phyloP scores from a whole-genome alignment of 2,329 filamentous ascomycete species.

The Neodidymelliopsis sp. region DNA sequence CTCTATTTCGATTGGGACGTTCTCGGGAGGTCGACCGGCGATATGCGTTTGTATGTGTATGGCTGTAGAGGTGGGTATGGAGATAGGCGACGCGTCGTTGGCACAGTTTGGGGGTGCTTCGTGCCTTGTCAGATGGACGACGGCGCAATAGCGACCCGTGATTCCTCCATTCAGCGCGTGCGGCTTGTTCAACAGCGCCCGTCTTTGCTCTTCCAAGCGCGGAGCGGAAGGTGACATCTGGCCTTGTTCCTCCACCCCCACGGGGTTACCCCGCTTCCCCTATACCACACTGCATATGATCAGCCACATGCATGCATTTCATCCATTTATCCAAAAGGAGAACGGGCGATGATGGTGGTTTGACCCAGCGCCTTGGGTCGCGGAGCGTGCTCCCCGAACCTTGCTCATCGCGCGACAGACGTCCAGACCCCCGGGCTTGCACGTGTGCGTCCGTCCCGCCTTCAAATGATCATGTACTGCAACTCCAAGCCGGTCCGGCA shows the following conservation, averaged over 20 bases:
- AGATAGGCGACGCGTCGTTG: constrained; percentile 12
- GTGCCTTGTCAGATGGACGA: neutral
- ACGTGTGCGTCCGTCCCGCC: constrained; percentile 25
- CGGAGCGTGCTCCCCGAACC: constrained; percentile 31
- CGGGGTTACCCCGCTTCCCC: constrained; percentile 15
- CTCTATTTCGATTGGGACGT: neutral
- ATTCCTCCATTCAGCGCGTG: constrained; percentile 9
- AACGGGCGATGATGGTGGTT: constrained; percentile 25
- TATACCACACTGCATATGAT: constrained; percentile 14
- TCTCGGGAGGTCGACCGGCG: too few species aligned
- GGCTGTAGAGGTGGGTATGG: constrained; percentile 2
- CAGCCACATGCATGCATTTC: constrained; percentile 14
- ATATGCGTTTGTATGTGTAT: neutral
- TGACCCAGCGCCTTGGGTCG: constrained; percentile 31
- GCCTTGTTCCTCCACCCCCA: constrained; percentile 10
- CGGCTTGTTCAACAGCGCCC: constrained; percentile 1
- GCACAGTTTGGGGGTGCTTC: neutral
- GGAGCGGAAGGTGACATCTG: constrained; percentile 15
- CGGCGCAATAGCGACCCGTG: constrained; percentile 7
- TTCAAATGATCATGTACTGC: neutral
- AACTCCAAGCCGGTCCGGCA: constrained; percentile 13
- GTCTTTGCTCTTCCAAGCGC: constrained; percentile 7
- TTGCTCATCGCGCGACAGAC: constrained; percentile 20
- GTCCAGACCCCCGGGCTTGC: constrained; percentile 21
- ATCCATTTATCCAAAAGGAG: constrained; percentile 22